Base-by-base conservation (phyloP, 768 basidiomycete species). In the Mycena leptocephala region DNA sequence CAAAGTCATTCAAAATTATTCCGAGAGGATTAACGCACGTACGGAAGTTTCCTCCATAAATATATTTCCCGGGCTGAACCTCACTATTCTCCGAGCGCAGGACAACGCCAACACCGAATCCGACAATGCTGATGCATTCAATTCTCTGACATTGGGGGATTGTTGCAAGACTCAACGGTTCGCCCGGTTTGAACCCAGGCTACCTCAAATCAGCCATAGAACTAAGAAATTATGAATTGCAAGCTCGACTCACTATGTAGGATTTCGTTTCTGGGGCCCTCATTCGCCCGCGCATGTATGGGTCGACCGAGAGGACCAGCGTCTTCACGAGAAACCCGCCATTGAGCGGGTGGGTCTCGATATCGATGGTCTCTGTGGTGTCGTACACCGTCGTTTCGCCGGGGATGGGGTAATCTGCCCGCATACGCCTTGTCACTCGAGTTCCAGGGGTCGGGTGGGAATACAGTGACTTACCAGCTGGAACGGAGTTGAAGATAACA, bases 311-410 rank as follows among this genome's bases (percentile, higher is more conserved):
- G 14, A 89, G 79, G 3, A 85, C 86, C 20, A 92, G 85, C 0
- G 86, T 87, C 82, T 92, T 93, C 76, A 91, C 62, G 7, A 93
- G 78, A 71, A 90, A 80, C 0, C 89, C 89, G 0, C 89, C 88
- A 28, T 89, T 80, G 46, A 91, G 80, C 2, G 86, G 80, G 2
- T 86, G 86, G 32, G 79, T 86, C 26, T 90, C 89, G n/a, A 87
- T 75, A 73, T 93, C 92, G 77, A 93, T 92, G 1, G 83, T 87
- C 64, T 87, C 79, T 1, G 83, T 86, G 4, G 68, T 81, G 71
- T 92, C 90, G 74, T 89, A 86, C 2, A 87, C 77, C 3, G 87
- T 86, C 6, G 89, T 89, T 76, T 88, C 85, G 30, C 89, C 89
- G 0, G 87, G 87, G 20, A 48, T 18, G 20, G 46, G 22, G 20